phyloP scores from a whole-genome alignment of 257 asterid species.

The Prunella vulgaris region DNA sequence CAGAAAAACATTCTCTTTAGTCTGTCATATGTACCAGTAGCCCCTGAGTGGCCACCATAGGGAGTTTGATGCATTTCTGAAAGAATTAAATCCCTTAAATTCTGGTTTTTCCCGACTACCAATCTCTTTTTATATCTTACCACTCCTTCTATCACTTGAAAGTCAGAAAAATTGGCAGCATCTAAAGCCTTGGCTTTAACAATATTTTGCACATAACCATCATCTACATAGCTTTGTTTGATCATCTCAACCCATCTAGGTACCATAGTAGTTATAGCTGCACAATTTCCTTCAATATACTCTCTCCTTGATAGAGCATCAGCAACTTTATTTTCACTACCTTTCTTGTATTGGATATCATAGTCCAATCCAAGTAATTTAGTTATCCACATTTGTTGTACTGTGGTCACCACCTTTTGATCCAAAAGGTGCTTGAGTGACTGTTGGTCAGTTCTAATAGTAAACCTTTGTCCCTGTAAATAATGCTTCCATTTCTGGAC shows the following conservation, averaged over 20 bases:
- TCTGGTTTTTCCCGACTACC: neutral
- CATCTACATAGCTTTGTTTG: neutral
- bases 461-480: neutral
- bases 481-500: neutral
- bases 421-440: neutral
- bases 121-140: neutral
- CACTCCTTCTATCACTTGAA: rapidly evolving
- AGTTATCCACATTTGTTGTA: neutral
- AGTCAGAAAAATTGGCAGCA: neutral
- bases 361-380: neutral
- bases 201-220: neutral
- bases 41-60: neutral
- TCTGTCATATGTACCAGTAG: neutral
- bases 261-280: neutral
- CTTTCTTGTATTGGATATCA: neutral
- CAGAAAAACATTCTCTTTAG: neutral
- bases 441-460: neutral
- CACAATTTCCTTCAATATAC: neutral
- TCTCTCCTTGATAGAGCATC: neutral
- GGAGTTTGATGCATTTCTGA: neutral
- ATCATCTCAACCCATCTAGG: neutral
- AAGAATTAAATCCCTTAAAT: neutral
- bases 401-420: no score
- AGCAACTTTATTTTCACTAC: neutral
- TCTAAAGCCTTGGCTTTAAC: neutral